phyloP scores from a whole-genome alignment of 805 yeast genomes.

The Barnettozyma wickerhamii region DNA sequence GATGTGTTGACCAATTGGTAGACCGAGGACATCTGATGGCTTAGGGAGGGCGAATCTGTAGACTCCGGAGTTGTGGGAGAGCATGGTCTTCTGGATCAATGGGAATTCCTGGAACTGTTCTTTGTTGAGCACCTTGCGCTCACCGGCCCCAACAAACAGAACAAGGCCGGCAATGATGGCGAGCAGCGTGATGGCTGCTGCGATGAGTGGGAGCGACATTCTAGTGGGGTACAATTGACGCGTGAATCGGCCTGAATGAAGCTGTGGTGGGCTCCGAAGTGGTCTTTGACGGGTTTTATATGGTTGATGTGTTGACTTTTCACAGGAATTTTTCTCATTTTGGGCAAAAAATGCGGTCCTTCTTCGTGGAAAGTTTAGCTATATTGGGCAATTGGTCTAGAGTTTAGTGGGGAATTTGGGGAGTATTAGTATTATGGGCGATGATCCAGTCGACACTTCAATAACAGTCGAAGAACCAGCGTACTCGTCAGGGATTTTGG shows the following conservation, averaged over 20 bases:
- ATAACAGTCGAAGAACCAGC: no score
- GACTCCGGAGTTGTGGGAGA: slow-evolving; percentile 77
- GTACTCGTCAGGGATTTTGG: slow-evolving; percentile 9
- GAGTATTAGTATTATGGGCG: not conserved
- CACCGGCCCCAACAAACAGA: slow-evolving; percentile 4
- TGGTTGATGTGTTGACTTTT: not conserved
- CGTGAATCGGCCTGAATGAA: no score
- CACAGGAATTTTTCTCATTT: not conserved
- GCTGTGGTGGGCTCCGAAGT: not conserved
- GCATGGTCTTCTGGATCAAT: slow-evolving; percentile 65
- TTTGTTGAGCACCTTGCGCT: slow-evolving; percentile 48
- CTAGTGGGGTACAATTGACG: no score
- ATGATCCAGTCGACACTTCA: no score
- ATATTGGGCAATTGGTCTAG: not conserved
- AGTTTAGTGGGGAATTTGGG: not conserved
- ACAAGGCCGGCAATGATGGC: slow-evolving; percentile 11
- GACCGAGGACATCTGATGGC: slow-evolving; percentile 68
- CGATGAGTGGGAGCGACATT: slow-evolving; percentile 6
- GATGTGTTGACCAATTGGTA: slow-evolving; percentile 94
- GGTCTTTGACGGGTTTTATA: not conserved
- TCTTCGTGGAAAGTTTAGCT: not conserved
- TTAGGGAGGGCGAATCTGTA: slow-evolving; percentile 82
- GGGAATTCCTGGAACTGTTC: slow-evolving; percentile 76
- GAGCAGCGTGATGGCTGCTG: slow-evolving; percentile 13
- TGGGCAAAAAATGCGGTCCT: slow-evolving; percentile 3